phyloP scores from a whole-genome alignment of 2,329 filamentous ascomycete genomes.

The Neonectria neomacrospora region DNA sequence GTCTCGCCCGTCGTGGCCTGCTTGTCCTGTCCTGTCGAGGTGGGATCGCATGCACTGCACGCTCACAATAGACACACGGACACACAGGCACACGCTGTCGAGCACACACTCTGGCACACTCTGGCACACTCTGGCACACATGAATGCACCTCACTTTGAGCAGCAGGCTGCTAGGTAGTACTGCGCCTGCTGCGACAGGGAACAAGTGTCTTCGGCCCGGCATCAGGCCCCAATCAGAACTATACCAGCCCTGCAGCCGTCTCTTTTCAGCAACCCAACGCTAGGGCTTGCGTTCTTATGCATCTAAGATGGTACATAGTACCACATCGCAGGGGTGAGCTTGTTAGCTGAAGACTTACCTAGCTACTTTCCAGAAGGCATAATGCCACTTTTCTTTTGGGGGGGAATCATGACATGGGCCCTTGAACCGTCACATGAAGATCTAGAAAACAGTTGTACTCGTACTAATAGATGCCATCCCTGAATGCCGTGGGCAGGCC shows the following conservation, averaged over 20 bases:
- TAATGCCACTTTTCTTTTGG: neutral
- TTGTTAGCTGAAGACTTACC: slow-evolving; percentile 18
- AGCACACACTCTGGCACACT: neutral
- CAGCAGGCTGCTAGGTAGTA: slow-evolving; percentile 35
- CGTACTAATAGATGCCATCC: slow-evolving; percentile 4
- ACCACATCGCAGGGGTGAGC: neutral
- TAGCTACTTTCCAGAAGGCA: slow-evolving; percentile 11
- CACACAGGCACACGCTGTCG: slow-evolving; percentile 29
- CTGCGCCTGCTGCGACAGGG: slow-evolving; percentile 35
- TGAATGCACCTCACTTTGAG: slow-evolving; percentile 34
- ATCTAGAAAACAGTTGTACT: neutral
- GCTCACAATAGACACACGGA: slow-evolving; percentile 24
- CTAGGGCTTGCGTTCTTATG: slow-evolving; percentile 29
- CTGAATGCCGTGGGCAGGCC: slow-evolving; percentile 6
- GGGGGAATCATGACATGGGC: neutral
- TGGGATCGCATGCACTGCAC: slow-evolving; percentile 1
- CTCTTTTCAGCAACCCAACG: slow-evolving; percentile 39
- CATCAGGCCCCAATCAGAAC: slow-evolving; percentile 29
- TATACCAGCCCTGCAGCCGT: slow-evolving; percentile 38
- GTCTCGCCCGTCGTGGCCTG: slow-evolving; percentile 15
- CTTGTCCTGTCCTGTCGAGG: slow-evolving; percentile 24
- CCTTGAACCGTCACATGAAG: slow-evolving; percentile 14
- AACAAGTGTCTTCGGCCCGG: slow-evolving; percentile 32
- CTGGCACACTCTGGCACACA: slow-evolving; percentile 25
- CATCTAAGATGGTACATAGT: neutral